Evolutionary conservation across 257 asterid genomes (phyloP).

Genomic region (Solanum habrochaites): DNA sequence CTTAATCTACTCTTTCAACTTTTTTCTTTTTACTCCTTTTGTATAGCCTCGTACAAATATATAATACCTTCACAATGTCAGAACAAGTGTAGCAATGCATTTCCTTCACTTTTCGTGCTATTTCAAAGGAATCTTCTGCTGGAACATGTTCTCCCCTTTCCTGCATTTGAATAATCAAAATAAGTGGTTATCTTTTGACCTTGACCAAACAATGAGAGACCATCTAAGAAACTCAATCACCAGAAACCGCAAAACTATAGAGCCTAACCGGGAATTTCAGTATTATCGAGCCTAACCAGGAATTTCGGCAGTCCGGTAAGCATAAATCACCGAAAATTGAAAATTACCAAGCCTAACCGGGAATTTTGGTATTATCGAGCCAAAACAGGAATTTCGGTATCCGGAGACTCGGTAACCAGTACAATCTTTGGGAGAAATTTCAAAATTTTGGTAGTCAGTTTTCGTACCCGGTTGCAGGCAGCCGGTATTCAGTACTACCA

Average conservation of each 20-base stretch:
- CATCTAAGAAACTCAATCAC: neutral
- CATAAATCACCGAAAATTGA: neutral
- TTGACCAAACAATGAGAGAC: neutral
- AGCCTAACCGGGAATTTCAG: neutral
- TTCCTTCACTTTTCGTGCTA: constrained; percentile 86
- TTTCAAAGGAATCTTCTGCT: constrained; percentile 88
- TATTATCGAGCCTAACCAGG: neutral
- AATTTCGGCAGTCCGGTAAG: neutral
- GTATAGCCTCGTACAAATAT: neutral
- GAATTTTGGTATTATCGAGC: neutral
- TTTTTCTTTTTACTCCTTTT: neutral
- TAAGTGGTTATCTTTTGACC: neutral
- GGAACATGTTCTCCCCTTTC: constrained; percentile 97
- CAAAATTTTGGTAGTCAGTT: neutral
- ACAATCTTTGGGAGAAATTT: neutral
- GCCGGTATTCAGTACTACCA: neutral
- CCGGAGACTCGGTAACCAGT: neutral
- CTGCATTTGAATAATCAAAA: constrained; percentile 30
- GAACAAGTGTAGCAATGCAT: constrained; percentile 93
- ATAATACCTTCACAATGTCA: constrained; percentile 84
- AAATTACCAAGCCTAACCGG: neutral
- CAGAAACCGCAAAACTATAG: neutral
- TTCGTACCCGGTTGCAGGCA: neutral
- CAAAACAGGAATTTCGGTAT: neutral
- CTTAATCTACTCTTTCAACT: neutral